Percentiles rank a stretch among this genome's conserved stretches.
phyloP scores from a whole-genome alignment of 1,284 basidiomycete genomes.

The Rhodotorula sp. region DNA sequence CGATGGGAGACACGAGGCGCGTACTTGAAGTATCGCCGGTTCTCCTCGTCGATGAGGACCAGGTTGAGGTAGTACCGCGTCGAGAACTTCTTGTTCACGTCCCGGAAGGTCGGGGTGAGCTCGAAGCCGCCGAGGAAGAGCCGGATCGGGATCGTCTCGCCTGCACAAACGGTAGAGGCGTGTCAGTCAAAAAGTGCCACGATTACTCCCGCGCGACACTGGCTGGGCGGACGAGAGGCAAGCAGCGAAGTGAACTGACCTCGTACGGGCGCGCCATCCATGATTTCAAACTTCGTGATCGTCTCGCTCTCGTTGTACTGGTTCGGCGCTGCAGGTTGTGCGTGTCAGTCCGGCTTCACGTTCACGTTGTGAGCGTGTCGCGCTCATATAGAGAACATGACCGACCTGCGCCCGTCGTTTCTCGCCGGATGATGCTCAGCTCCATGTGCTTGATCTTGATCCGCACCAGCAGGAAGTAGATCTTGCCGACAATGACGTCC shows the following conservation, averaged over 20 bases:
- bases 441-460: slow-evolving; percentile 99
- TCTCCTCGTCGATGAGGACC: slow-evolving; percentile 94
- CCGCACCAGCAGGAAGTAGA: slow-evolving; percentile 95
- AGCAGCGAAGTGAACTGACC: slow-evolving; percentile 55
- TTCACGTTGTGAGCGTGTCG: too few species aligned
- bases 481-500: slow-evolving; percentile 99
- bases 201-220: too few species aligned
- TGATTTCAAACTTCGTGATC: slow-evolving; percentile 99
- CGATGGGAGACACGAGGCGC: slow-evolving; percentile 3
- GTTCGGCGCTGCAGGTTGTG: slow-evolving; percentile 64
- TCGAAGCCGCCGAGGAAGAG: slow-evolving; percentile 98
- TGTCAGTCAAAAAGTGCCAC: background rate
- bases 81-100: slow-evolving; percentile 99
- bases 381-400: background rate
- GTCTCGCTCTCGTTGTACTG: slow-evolving; percentile 99
- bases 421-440: slow-evolving; percentile 92
- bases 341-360: slow-evolving; percentile 5
- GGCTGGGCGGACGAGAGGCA: background rate
- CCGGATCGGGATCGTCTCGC: slow-evolving; percentile 96
- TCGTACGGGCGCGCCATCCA: slow-evolving; percentile 94
- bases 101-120: slow-evolving; percentile 95
- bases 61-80: slow-evolving; percentile 95
- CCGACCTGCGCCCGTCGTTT: slow-evolving; percentile 84
- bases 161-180: slow-evolving; percentile 52
- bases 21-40: slow-evolving; percentile 84